These are phyloP conservation scores for Acanthamoeba rhysodes DNA, from an alignment of 208 protist species.

Conservation along the genomic window DNA sequence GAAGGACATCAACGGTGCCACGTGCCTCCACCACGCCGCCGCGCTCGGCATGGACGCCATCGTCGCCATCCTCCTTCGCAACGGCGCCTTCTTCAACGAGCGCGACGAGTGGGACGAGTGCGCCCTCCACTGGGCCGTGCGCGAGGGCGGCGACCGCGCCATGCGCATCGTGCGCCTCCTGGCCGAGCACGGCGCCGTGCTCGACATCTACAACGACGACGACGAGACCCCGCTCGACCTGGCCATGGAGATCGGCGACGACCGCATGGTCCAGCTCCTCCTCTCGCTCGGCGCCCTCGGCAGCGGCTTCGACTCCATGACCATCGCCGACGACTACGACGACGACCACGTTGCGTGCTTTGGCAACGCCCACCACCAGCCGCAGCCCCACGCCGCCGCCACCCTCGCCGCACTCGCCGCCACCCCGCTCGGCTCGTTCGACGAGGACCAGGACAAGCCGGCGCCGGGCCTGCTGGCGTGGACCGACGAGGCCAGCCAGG, in stretches of 20 bases:
- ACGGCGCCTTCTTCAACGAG: slow-evolving; percentile 48
- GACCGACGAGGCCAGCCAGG: background rate
- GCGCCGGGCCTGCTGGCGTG: slow-evolving; percentile 7
- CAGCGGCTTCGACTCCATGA: slow-evolving; percentile 40
- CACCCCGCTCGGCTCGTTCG: background rate
- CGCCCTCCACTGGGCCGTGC: slow-evolving; percentile 68
- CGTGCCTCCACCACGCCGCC: slow-evolving; percentile 77
- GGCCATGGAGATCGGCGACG: slow-evolving; percentile 17
- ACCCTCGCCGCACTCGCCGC: background rate
- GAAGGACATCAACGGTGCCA: slow-evolving; percentile 76
- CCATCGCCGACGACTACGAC: background rate
- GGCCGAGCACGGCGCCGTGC: background rate
- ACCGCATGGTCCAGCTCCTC: slow-evolving; percentile 36
- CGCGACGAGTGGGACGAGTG: slow-evolving; percentile 52
- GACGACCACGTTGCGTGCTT: background rate
- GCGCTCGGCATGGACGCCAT: slow-evolving; percentile 55
- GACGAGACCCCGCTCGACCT: slow-evolving; percentile 79
- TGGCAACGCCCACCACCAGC: too few relatives aligned
- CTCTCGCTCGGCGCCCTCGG: slow-evolving; percentile 14
- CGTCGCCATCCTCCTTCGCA: slow-evolving; percentile 36
- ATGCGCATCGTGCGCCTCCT: background rate
- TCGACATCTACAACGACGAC: slow-evolving; percentile 77
- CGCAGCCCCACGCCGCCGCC: background rate
- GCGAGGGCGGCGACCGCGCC: slow-evolving; percentile 37
- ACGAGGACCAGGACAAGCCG: background rate